These are phyloP conservation scores for Castanea mollissima DNA, from an alignment of 306 rosid genomes.

Conservation along the genomic window DNA sequence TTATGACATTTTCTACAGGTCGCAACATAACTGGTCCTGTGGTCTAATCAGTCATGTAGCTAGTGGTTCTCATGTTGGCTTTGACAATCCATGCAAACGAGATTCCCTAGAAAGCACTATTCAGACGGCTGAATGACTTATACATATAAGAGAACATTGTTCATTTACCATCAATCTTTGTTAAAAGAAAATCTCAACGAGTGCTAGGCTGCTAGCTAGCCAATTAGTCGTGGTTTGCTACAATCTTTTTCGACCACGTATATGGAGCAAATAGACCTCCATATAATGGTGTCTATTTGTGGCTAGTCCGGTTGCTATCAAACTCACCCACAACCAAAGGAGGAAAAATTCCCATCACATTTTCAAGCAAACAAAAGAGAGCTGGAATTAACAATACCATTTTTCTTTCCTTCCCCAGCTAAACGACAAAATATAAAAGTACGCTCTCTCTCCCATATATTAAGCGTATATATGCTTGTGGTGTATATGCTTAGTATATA, in stretches of 20 bases:
- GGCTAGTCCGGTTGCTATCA: conserved; percentile 50
- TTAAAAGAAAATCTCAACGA: not conserved
- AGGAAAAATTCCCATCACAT: conserved; percentile 12
- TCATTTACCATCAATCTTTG: not conserved
- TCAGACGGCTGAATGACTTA: not conserved
- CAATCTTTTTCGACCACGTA: conserved; percentile 18
- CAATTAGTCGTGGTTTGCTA: conserved; percentile 8
- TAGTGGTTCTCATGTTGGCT: not conserved
- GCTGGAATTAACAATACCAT: conserved; percentile 18
- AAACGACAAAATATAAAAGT: conserved; percentile 10
- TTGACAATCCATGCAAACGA: not conserved
- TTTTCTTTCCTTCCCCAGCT: no score
- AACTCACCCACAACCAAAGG: conserved; percentile 20
- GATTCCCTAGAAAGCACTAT: not conserved
- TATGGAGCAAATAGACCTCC: not conserved
- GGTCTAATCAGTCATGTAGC: not conserved
- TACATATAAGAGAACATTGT: not conserved
- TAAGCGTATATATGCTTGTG: no score
- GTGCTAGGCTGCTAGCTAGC: not conserved
- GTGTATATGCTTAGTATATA: no score
- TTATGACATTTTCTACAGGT: no score
- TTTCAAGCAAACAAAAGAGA: conserved; percentile 19
- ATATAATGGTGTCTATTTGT: conserved; percentile 29
- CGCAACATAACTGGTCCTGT: not conserved
- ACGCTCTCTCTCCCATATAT: no score